phyloP scores from a whole-genome alignment of 208 protist genomes.

The Leishmania martiniquensis region DNA sequence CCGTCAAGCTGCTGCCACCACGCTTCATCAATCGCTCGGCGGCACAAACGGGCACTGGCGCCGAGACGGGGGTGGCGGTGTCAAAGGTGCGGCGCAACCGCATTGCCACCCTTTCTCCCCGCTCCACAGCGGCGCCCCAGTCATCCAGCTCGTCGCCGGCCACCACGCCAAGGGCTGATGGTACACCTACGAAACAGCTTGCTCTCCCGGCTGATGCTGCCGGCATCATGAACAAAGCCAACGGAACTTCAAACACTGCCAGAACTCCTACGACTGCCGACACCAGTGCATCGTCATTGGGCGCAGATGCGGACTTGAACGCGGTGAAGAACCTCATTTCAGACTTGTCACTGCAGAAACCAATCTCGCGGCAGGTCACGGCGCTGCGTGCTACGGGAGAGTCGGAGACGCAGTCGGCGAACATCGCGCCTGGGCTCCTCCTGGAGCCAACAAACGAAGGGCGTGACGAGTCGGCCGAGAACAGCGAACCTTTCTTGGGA shows the following conservation, averaged over 20 bases:
- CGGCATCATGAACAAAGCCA: not conserved
- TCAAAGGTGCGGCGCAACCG: constrained; percentile 14
- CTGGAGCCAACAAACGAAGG: not conserved
- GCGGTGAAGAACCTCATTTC: not conserved
- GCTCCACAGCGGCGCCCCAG: no score
- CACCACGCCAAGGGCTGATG: not conserved
- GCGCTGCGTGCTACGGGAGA: not conserved
- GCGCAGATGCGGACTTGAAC: not conserved
- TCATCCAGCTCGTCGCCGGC: not conserved
- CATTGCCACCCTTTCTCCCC: not conserved
- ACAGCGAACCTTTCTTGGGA: no score
- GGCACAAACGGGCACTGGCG: not conserved
- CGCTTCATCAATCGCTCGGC: no score
- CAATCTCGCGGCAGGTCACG: not conserved
- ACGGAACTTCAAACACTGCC: not conserved
- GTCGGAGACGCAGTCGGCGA: not conserved
- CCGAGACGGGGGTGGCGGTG: not conserved
- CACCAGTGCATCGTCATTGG: not conserved
- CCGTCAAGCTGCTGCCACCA: not conserved
- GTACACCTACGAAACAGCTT: not conserved
- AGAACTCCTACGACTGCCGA: not conserved
- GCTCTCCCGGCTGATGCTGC: not conserved
- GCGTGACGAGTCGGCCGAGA: not conserved
- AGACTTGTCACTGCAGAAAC: not conserved
- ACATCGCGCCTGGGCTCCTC: not conserved